A percentile compares a stretch with the other conserved stretches of the same genome.
phyloP scores from a whole-genome alignment of 208 protist genomes.

The Crithidia sp. region DNA sequence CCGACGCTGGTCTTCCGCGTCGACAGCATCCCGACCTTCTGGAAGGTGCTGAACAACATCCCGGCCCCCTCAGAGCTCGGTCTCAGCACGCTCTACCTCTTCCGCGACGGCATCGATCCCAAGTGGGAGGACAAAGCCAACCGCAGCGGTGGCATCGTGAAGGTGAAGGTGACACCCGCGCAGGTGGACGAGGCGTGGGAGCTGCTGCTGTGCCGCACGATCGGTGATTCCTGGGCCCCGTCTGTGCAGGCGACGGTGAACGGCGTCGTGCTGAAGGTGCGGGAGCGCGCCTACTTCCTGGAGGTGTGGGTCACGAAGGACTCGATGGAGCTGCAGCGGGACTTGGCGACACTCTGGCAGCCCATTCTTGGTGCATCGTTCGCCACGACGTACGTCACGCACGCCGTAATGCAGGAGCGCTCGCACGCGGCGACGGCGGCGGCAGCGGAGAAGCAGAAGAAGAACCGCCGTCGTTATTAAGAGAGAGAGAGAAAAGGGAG shows the following conservation, averaged over 20 bases:
- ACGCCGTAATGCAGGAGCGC: conserved; percentile 68
- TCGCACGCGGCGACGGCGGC: conserved; percentile 44
- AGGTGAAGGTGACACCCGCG: conserved; percentile 46
- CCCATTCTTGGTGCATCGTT: conserved; percentile 62
- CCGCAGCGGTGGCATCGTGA: conserved; percentile 84
- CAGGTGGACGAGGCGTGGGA: conserved; percentile 83
- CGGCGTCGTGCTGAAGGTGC: conserved; percentile 83
- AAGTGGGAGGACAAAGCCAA: conserved; percentile 96
- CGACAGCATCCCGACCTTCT: conserved; percentile 85
- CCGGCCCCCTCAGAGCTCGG: conserved; percentile 72
- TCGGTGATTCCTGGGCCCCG: conserved; percentile 84
- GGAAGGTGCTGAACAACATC: conserved; percentile 95
- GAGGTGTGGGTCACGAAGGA: conserved; percentile 87
- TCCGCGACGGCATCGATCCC: conserved; percentile 95
- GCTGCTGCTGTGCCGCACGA: conserved; percentile 77
- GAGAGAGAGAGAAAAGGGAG: not conserved
- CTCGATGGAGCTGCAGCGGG: conserved; percentile 57
- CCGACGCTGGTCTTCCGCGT: conserved; percentile 82
- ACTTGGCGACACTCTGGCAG: conserved; percentile 70
- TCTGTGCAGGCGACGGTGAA: conserved; percentile 75
- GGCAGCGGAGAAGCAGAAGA: conserved; percentile 53
- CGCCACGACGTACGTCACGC: conserved; percentile 56
- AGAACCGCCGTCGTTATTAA: conserved; percentile 46
- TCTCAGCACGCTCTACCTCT: conserved; percentile 93
- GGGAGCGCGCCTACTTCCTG: conserved; percentile 69